These are phyloP conservation scores for Brassica incana DNA, from an alignment of 345 rosid genomes.

Conservation along the genomic window DNA sequence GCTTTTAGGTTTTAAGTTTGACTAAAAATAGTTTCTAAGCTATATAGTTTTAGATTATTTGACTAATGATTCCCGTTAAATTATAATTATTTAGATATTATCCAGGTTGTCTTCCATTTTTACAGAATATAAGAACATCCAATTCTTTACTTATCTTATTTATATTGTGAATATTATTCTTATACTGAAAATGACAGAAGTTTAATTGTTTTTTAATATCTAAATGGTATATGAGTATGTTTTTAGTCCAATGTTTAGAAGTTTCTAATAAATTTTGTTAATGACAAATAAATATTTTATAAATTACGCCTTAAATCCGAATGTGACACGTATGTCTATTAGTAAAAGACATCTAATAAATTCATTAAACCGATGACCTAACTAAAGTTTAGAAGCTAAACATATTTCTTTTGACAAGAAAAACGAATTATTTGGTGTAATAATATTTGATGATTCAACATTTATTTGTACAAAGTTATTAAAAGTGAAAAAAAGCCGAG, in stretches of 20 bases:
- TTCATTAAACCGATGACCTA: slow-evolving; percentile 27
- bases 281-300: background rate
- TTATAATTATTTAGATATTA: slow-evolving; percentile 22
- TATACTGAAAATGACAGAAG: slow-evolving; percentile 23
- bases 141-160: slow-evolving; percentile 13
- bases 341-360: background rate
- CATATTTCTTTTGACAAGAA: background rate
- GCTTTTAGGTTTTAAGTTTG: slow-evolving; percentile 19
- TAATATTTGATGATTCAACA: background rate
- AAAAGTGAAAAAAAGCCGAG: background rate
- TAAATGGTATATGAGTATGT: background rate
- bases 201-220: background rate
- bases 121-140: background rate
- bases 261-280: background rate
- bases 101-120: slow-evolving; percentile 2
- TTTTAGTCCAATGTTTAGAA: background rate
- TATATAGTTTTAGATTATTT: background rate
- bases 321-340: slow-evolving; percentile 6
- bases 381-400: slow-evolving; percentile 24
- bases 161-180: slow-evolving; percentile 19
- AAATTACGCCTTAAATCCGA: background rate
- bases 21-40: background rate
- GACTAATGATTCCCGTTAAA: slow-evolving; percentile 9
- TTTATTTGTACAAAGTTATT: background rate
- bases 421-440: background rate